Evolutionary conservation across 1,139 yeast species (phyloP).

Genomic region (Suhomyces bribrorum): DNA sequence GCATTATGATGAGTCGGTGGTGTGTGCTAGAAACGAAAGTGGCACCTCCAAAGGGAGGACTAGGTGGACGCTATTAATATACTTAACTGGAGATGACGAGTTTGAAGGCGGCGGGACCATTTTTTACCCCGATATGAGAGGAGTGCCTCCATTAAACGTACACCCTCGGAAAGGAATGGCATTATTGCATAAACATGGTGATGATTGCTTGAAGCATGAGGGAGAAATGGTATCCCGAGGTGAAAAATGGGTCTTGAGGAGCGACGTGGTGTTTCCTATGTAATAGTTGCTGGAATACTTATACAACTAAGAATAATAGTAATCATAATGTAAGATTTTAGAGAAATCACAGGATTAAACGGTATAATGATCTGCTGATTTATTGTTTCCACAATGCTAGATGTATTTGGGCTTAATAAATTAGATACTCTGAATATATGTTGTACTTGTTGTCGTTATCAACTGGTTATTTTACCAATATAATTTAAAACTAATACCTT

Average conservation of each 20-base stretch:
- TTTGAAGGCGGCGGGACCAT: conserved; percentile 66
- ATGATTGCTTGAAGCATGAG: conserved; percentile 63
- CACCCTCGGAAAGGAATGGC: conserved; percentile 61
- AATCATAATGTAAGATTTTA: too few relatives aligned
- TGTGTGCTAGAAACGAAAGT: conserved; percentile 26
- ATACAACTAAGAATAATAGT: too few relatives aligned
- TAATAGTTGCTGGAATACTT: too few relatives aligned
- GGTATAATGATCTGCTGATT: too few relatives aligned
- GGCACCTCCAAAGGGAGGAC: conserved; percentile 39
- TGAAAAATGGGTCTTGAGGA: conserved; percentile 64
- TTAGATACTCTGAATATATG: too few relatives aligned
- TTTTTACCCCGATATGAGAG: conserved; percentile 43
- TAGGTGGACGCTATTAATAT: conserved; percentile 61
- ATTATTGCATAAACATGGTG: conserved; percentile 65
- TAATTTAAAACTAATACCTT: too few relatives aligned
- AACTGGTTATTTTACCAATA: too few relatives aligned
- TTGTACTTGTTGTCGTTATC: too few relatives aligned
- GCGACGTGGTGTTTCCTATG: conserved; percentile 50
- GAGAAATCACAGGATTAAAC: not conserved
- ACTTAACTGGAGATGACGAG: conserved; percentile 59
- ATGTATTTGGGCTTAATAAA: too few relatives aligned
- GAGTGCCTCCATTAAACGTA: conserved; percentile 31
- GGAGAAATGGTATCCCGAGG: conserved; percentile 56
- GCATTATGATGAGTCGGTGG: conserved; percentile 64
- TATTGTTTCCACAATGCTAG: too few relatives aligned